These are phyloP conservation scores for Diplodia seriata DNA, from an alignment of 2,329 filamentous ascomycete species.

Conservation along the genomic window DNA sequence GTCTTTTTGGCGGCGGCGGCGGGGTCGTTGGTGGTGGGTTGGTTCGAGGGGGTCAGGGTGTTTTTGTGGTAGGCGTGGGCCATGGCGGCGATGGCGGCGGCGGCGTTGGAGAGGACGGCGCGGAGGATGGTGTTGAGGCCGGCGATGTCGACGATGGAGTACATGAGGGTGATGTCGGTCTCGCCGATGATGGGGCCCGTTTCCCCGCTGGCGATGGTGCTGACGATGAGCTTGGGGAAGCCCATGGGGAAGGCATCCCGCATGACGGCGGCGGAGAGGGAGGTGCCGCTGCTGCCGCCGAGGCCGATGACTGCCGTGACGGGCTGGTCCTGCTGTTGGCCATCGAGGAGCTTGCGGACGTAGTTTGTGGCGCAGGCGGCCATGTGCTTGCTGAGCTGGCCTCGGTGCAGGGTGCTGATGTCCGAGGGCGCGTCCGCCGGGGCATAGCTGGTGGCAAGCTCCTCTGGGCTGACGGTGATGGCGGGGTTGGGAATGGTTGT, in stretches of 20 bases:
- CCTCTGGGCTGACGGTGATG: slow-evolving; percentile 57
- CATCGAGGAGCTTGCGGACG: slow-evolving; percentile 41
- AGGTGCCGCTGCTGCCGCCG: slow-evolving; percentile 69
- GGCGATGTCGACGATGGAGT: slow-evolving; percentile 73
- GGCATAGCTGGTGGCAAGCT: slow-evolving; percentile 48
- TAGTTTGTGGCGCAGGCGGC: slow-evolving; percentile 55
- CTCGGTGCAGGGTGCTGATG: slow-evolving; percentile 54
- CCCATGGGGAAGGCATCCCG: slow-evolving; percentile 66
- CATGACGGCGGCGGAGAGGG: slow-evolving; percentile 67
- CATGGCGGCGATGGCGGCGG: slow-evolving; percentile 66
- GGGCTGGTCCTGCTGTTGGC: background rate
- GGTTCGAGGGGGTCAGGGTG: slow-evolving; percentile 27
- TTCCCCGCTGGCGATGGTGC: slow-evolving; percentile 72
- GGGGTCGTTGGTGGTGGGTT: background rate
- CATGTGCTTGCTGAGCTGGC: slow-evolving; percentile 65
- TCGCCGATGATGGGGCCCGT: slow-evolving; percentile 70
- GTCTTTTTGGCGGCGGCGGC: slow-evolving; percentile 44
- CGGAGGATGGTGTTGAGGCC: slow-evolving; percentile 67
- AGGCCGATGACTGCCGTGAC: slow-evolving; percentile 66
- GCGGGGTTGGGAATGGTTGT: slow-evolving; percentile 49
- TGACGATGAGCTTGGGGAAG: slow-evolving; percentile 73
- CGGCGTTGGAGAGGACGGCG: slow-evolving; percentile 67
- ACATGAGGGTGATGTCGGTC: slow-evolving; percentile 73
- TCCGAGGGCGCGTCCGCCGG: slow-evolving; percentile 39
- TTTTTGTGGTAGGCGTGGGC: slow-evolving; percentile 52